These are phyloP conservation scores for Datura wrightii DNA, from an alignment of 257 asterid species.

Conservation along the genomic window DNA sequence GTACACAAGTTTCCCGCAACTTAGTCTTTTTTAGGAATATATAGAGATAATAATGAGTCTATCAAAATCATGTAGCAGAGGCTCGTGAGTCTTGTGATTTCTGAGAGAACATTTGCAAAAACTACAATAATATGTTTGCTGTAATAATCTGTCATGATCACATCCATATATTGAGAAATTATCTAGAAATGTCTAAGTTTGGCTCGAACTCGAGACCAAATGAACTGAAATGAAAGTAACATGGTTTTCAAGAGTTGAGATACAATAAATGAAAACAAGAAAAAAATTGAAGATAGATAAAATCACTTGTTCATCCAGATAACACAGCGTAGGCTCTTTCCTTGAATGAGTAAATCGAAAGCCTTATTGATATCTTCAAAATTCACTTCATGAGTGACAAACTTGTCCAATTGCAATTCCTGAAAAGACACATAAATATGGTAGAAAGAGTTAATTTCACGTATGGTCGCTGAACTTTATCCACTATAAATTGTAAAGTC, in stretches of 20 bases:
- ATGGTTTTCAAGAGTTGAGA: not conserved
- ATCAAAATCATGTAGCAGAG: too few relatives aligned
- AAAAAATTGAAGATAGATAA: not conserved
- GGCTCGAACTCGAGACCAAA: not conserved
- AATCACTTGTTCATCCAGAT: slow-evolving; percentile 84
- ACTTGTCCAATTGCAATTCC: slow-evolving; percentile 77
- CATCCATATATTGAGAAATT: not conserved
- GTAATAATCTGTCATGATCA: not conserved
- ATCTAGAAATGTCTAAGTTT: not conserved
- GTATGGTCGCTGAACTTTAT: too few relatives aligned
- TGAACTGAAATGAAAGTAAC: not conserved
- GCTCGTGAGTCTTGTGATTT: too few relatives aligned
- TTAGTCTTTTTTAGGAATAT: not conserved
- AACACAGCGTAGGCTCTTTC: slow-evolving; percentile 83
- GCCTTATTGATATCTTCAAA: slow-evolving; percentile 76
- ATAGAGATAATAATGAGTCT: not conserved
- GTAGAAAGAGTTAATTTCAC: too few relatives aligned
- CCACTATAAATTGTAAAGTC: too few relatives aligned
- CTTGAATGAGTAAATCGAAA: slow-evolving; percentile 64
- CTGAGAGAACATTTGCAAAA: not conserved
- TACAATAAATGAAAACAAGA: not conserved
- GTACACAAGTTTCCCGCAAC: not conserved
- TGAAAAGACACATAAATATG: slow-evolving; percentile 37
- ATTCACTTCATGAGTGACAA: slow-evolving; percentile 79
- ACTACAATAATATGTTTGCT: not conserved